phyloP scores from a whole-genome alignment of 495 filamentous ascomycete species.

The Xylaria castorea region DNA sequence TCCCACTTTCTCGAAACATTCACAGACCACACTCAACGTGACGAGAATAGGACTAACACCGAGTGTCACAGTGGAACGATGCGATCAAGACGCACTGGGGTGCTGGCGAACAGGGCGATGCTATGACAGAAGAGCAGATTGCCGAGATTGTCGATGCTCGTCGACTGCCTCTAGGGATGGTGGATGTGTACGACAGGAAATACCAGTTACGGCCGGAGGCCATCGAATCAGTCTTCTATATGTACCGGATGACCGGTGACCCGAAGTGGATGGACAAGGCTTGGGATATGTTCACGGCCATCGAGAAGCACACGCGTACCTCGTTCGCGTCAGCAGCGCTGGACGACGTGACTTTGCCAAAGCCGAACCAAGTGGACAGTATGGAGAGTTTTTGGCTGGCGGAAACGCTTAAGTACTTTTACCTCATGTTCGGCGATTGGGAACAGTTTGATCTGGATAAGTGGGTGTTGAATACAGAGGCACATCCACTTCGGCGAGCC shows the following conservation, averaged over 20 bases:
- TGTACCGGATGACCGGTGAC: conserved; percentile 67
- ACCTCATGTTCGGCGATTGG: conserved; percentile 79
- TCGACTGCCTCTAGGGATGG: conserved; percentile 65
- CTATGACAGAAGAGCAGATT: conserved; percentile 46
- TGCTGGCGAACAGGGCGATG: conserved; percentile 31
- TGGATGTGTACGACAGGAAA: conserved; percentile 61
- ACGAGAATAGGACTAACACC: neutral
- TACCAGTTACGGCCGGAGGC: conserved; percentile 75
- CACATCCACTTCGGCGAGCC: conserved; percentile 71
- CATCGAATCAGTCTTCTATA: conserved; percentile 68
- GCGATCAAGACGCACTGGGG: conserved; percentile 43
- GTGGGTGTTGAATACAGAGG: conserved; percentile 71
- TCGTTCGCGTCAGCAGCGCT: conserved; percentile 41
- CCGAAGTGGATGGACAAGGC: conserved; percentile 61
- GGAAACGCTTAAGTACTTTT: conserved; percentile 88
- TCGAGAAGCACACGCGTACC: conserved; percentile 42
- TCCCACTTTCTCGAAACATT: neutral
- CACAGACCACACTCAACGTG: neutral
- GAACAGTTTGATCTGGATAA: conserved; percentile 67
- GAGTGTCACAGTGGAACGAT: conserved; percentile 30
- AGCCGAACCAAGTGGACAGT: conserved; percentile 47
- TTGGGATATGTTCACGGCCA: conserved; percentile 63
- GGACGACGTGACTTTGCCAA: conserved; percentile 36
- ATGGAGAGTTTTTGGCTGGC: conserved; percentile 66
- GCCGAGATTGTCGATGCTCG: conserved; percentile 50